Evolutionary conservation across 2,329 filamentous ascomycete species (phyloP), one percentile per base, ranked within the genome.

Genomic region (Dactylonectria estremocensis): DNA sequence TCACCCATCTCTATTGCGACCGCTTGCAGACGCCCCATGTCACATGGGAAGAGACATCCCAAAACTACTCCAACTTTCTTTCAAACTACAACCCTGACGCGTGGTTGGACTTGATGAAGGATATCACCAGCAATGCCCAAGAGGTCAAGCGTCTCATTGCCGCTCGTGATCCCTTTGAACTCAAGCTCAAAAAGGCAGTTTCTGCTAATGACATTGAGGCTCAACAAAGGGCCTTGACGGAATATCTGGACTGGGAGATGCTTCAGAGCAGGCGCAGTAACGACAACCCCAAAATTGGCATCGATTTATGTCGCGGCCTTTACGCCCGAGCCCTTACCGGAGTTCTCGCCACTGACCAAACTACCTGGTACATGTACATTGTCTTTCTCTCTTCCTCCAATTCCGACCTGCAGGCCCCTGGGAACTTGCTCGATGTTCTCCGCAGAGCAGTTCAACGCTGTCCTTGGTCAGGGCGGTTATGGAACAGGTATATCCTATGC

Each of bases 241-340:
- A 92, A 62, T 99, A 99, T 75, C 84, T 98, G 18, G 91, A 93
- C 61, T 98, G 94, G 93, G 96, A 99, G 83, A 87, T 91, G 75
- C 84, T 81, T 18, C 89, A 90, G 76, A 86, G 85, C 70, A 87
- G 87, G 72, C 75, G 76, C 45, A 90, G 85, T 57, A 83, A 83
- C 48, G 84, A 84, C 56, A 80, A 83, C 55, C 78, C 80, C 11
- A 80, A 83, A 24, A 79, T 84, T 18, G 80, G 85, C 33, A 78
- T 87, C 37, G 83, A 86, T 56, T 83, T 91, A 4, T 89, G 87
- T 74, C 81, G 88, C 33, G 88, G 87, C n/a, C 85, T 98, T 1
- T 97, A 93, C 77, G 91, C 94, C 74, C 90, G 95, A 66, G 95
- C 94, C 20, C 86, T 95, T 54, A 81, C 89, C 83, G 78, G 87